These are phyloP conservation scores for Mollisia scopiformis DNA, from an alignment of 2,329 filamentous ascomycete genomes.

Conservation along the genomic window DNA sequence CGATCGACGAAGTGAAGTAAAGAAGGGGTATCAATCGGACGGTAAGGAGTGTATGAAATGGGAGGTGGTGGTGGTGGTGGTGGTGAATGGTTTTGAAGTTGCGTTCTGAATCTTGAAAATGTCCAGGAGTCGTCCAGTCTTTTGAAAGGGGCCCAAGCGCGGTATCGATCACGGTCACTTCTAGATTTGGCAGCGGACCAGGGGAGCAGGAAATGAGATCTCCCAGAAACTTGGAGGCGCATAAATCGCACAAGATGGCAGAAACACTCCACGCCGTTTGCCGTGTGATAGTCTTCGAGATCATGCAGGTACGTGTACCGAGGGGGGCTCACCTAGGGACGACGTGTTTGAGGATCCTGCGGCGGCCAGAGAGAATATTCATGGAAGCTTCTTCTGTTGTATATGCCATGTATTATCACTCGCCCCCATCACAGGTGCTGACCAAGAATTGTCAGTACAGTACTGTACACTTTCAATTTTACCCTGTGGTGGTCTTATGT, in stretches of 20 bases:
- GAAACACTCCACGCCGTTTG: background rate
- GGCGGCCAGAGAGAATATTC: background rate
- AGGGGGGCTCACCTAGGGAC: background rate
- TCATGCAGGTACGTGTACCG: slow-evolving; percentile 16
- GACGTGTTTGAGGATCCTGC: background rate
- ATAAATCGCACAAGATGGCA: slow-evolving; percentile 1
- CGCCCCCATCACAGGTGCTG: background rate
- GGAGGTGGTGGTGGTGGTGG: too few relatives aligned
- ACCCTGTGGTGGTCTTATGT: background rate
- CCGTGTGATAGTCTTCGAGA: slow-evolving; percentile 3
- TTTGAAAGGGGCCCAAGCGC: background rate
- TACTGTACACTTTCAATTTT: background rate
- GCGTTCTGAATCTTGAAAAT: background rate
- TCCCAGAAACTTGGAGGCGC: slow-evolving; percentile 2
- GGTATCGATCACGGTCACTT: background rate
- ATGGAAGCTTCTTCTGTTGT: background rate
- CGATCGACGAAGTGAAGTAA: background rate
- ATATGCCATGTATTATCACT: background rate
- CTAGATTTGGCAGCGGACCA: slow-evolving; percentile 6
- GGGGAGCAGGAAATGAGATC: slow-evolving; percentile 1
- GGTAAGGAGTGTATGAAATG: background rate
- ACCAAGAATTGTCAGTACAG: background rate
- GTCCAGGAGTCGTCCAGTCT: background rate
- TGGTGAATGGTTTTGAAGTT: background rate
- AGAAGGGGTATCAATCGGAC: slow-evolving; percentile 1